Percentiles rank a stretch among this genome's conserved stretches.
These are phyloP conservation scores for Hysterangium stoloniferum DNA, from an alignment of 768 basidiomycete species.

Conservation along the genomic window DNA sequence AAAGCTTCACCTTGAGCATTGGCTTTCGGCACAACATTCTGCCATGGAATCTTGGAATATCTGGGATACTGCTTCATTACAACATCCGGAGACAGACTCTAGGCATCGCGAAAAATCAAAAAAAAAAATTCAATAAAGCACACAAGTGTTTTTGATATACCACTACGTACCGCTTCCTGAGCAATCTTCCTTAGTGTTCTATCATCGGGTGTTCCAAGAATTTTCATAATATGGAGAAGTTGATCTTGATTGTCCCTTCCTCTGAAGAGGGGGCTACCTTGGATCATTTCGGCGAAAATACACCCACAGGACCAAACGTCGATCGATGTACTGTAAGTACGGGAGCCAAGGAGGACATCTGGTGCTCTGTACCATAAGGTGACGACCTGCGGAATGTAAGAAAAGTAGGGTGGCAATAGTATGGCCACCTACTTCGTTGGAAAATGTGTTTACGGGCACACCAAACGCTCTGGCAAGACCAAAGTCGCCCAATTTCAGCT, in stretches of 20 bases:
- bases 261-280: slow-evolving; percentile 92
- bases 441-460: slow-evolving; percentile 98
- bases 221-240: slow-evolving; percentile 94
- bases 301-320: slow-evolving; percentile 99
- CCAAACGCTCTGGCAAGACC: slow-evolving; percentile 96
- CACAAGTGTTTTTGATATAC: not conserved
- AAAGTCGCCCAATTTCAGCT: slow-evolving; percentile 96
- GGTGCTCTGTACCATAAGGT: slow-evolving; percentile 99
- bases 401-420: slow-evolving; percentile 4
- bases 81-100: slow-evolving; percentile 63
- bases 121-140: slow-evolving; percentile 2
- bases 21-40: slow-evolving; percentile 78
- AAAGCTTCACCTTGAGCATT: slow-evolving; percentile 62
- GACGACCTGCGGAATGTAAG: slow-evolving; percentile 59
- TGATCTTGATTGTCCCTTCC: slow-evolving; percentile 98
- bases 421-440: slow-evolving; percentile 65
- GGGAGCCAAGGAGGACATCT: slow-evolving; percentile 91
- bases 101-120: not conserved
- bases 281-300: slow-evolving; percentile 99
- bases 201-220: slow-evolving; percentile 92
- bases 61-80: slow-evolving; percentile 78
- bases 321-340: slow-evolving; percentile 96
- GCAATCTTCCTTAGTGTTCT: slow-evolving; percentile 81
- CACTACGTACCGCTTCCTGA: slow-evolving; percentile 69
- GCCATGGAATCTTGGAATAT: slow-evolving; percentile 77